Evolutionary conservation across 208 protist species (phyloP).

Genomic region (Crithidia bombi): DNA sequence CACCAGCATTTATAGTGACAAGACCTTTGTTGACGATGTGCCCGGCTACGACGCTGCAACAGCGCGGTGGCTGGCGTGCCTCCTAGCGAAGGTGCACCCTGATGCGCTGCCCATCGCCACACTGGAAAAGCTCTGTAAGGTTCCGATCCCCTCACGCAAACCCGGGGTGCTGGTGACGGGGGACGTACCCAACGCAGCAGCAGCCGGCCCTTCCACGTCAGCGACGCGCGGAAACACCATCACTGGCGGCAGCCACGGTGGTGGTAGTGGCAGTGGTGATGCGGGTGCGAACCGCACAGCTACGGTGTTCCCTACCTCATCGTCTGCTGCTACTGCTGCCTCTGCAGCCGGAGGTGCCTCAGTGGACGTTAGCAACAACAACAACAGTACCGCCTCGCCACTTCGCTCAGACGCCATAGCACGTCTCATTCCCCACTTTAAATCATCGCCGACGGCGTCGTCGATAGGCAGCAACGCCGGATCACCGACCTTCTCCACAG

Average conservation of each 20-base stretch:
- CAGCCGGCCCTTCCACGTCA: slow-evolving; percentile 1
- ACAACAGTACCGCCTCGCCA: background rate
- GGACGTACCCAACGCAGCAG: background rate
- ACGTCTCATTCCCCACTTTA: slow-evolving; percentile 22
- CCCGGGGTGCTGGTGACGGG: background rate
- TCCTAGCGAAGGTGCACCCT: slow-evolving; percentile 53
- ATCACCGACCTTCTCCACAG: slow-evolving; percentile 3
- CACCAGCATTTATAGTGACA: background rate
- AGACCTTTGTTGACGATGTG: background rate
- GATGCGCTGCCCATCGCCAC: slow-evolving; percentile 55
- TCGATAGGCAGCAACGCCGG: background rate
- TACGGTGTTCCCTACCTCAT: background rate
- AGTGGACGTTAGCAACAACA: too few relatives aligned
- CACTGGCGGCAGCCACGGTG: too few relatives aligned
- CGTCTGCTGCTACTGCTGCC: background rate
- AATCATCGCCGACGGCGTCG: slow-evolving; percentile 19
- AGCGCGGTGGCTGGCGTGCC: slow-evolving; percentile 30
- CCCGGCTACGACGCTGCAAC: slow-evolving; percentile 29
- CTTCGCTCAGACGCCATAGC: background rate
- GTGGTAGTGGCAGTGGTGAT: background rate
- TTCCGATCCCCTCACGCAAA: slow-evolving; percentile 7
- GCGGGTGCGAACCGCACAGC: background rate
- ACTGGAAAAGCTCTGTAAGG: slow-evolving; percentile 32
- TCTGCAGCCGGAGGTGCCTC: too few relatives aligned
- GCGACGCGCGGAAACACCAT: too few relatives aligned